Base-by-base conservation (phyloP, 1,284 basidiomycete genomes). In the Malassezia pachydermatis region DNA sequence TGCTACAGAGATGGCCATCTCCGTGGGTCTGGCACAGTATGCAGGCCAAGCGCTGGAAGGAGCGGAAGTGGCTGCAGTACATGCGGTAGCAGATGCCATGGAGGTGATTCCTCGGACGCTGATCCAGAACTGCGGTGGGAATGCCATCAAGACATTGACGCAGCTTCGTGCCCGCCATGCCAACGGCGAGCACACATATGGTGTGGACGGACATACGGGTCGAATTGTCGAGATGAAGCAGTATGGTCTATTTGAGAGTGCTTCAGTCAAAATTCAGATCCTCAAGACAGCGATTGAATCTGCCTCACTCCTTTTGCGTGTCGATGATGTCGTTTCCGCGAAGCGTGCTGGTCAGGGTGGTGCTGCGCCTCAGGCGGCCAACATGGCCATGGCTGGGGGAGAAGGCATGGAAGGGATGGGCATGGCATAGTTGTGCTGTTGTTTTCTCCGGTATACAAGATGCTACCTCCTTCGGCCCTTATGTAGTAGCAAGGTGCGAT, bases 1-100 rank as follows among this genome's bases (percentile, higher is more conserved):
- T 36, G 92, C 92, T 11, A 94, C 88, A 1, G 92, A 98, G 76
- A 95, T 98, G 88, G 92, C 90, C 0, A 84, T 98, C 72, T 83
- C 82, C 34, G 87, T 94, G 3, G 87, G 84, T 0, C 75, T 98
- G 52, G 82, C 85, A n/a, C 80, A 82, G 30, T 86, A 84, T 73
- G 86, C 87, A 20, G 79, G 84, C 63, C 51, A 60, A 44, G 80
- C 76, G 37, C 79, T 88, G 44, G 80, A 80, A 13, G 63, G 65
- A 14, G 83, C 90, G 22, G 86, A 90, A 69, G 85, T 84, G 1
- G 86, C 86, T 75, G 88, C 89, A 5, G 90, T 86, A 76, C 77
- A 84, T 48, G 89, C 89, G 22, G 88, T 96, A 3, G 85, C 86
- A 1, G 92, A 96, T 63, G 89, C 92, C 22, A 83, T 98, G 80